Evolutionary conservation across 2,329 filamentous ascomycete genomes (phyloP).

Genomic region (Hymenoscyphus occultus): DNA sequence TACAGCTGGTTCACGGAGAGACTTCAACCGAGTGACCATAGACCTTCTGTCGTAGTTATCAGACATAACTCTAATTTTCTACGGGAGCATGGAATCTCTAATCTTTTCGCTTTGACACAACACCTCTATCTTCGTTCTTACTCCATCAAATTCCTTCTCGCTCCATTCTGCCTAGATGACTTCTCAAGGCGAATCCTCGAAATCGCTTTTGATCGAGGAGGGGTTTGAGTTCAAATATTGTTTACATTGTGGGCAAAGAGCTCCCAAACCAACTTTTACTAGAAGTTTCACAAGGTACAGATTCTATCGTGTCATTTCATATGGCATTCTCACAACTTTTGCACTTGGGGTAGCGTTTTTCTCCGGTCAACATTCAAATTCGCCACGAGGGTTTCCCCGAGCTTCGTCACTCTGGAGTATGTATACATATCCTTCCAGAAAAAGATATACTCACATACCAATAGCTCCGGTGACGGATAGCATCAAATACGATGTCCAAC

Average conservation of each 20-base stretch:
- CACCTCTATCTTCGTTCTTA: not conserved
- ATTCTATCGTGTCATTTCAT: not conserved
- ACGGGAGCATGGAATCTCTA: not conserved
- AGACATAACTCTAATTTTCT: not conserved
- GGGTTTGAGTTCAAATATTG: constrained; percentile 4
- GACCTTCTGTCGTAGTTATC: not conserved
- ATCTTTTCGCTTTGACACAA: not conserved
- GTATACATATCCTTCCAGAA: not conserved
- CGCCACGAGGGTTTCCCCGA: not conserved
- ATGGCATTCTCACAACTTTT: constrained; percentile 3
- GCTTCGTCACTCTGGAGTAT: constrained; percentile 3
- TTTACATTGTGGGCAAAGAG: constrained; percentile 7
- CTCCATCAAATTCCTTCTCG: not conserved
- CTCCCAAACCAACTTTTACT: not conserved
- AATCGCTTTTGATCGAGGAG: not conserved
- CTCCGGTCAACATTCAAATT: constrained; percentile 2
- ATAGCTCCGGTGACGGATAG: constrained; percentile 1
- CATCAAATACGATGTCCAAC: constrained; percentile 7
- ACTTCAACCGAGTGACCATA: not conserved
- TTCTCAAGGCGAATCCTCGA: not conserved
- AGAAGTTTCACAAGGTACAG: not conserved
- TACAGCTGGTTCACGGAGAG: not conserved
- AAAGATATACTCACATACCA: constrained; percentile 1
- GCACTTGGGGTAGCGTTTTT: not conserved
- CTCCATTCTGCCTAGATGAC: not conserved